Evolutionary conservation across 148 eudicot species (phyloP).

Genomic region (Silene uniflora): DNA sequence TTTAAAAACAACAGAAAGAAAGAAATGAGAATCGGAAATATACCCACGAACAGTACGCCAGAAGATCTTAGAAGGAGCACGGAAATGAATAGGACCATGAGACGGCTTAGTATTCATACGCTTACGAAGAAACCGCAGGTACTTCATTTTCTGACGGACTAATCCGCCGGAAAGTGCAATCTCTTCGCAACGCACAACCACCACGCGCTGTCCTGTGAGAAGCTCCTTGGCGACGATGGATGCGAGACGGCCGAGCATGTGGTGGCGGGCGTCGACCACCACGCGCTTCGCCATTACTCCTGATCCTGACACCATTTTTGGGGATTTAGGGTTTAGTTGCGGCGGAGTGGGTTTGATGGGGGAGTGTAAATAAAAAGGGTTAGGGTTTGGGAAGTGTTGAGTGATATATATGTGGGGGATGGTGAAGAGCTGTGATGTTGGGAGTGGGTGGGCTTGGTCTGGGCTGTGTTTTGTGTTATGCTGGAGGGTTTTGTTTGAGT

Average conservation of each 20-base stretch:
- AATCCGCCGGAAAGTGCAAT: slow-evolving; percentile 83
- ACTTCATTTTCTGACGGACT: slow-evolving; percentile 86
- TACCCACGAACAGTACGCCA: slow-evolving; percentile 91
- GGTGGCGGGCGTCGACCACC: slow-evolving; percentile 75
- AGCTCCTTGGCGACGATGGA: slow-evolving; percentile 76
- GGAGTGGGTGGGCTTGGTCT: neutral
- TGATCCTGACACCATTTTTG: slow-evolving; percentile 77
- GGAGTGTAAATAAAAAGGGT: neutral
- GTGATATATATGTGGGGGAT: neutral
- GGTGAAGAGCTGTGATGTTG: neutral
- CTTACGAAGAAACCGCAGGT: slow-evolving; percentile 62
- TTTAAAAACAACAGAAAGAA: too few relatives aligned
- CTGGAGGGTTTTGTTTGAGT: too few relatives aligned
- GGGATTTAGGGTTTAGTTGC: neutral
- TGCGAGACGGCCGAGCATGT: slow-evolving; percentile 67
- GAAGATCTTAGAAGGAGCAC: slow-evolving; percentile 86
- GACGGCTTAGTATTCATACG: slow-evolving; percentile 89
- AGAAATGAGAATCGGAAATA: neutral
- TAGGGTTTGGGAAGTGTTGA: neutral
- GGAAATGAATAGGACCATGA: slow-evolving; percentile 87
- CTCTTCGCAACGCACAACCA: slow-evolving; percentile 71
- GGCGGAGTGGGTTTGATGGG: neutral
- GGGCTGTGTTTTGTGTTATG: neutral
- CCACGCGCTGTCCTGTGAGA: slow-evolving; percentile 61
- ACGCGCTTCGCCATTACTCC: slow-evolving; percentile 55